These are phyloP conservation scores for Selaginella tamariscina DNA, from an alignment of 75 land plant genomes.

Conservation along the genomic window DNA sequence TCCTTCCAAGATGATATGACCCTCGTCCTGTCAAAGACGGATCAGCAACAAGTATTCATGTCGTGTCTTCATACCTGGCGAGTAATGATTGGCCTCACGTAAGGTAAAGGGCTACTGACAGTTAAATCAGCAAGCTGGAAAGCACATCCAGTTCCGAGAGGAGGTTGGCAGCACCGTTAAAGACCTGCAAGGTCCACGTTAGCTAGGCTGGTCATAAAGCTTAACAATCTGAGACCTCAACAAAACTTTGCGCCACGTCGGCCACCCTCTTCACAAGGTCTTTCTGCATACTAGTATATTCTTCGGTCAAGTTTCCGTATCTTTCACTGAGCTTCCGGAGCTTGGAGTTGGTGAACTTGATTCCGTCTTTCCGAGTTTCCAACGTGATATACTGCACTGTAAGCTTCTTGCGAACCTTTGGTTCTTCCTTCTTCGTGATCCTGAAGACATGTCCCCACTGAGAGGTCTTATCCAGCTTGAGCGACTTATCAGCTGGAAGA, in stretches of 20 bases:
- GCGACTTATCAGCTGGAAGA: constrained; percentile 66
- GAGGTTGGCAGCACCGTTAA: constrained; percentile 47
- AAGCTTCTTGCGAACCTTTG: constrained; percentile 77
- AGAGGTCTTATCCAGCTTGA: constrained; percentile 79
- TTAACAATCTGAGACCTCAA: too few species aligned
- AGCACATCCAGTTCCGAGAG: constrained; percentile 92
- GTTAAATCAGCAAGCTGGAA: constrained; percentile 83
- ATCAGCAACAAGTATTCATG: background rate
- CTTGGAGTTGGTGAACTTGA: constrained; percentile 87
- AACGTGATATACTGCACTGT: constrained; percentile 57
- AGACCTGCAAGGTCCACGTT: constrained; percentile 44
- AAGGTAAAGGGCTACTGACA: constrained; percentile 68
- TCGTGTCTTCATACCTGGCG: constrained; percentile 46
- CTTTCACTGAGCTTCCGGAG: constrained; percentile 74
- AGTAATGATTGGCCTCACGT: constrained; percentile 75
- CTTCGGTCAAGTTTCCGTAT: constrained; percentile 51
- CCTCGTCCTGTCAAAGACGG: constrained; percentile 53
- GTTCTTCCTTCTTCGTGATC: constrained; percentile 95
- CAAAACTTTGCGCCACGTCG: constrained; percentile 65
- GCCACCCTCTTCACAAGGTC: constrained; percentile 67
- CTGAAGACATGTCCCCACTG: constrained; percentile 94
- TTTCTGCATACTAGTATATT: constrained; percentile 60
- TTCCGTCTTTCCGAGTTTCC: constrained; percentile 91
- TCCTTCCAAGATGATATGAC: constrained; percentile 80
- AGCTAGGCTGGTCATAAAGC: too few species aligned